Evolutionary conservation across 1,284 basidiomycete genomes (phyloP).

Genomic region (Golubevia sp.): DNA sequence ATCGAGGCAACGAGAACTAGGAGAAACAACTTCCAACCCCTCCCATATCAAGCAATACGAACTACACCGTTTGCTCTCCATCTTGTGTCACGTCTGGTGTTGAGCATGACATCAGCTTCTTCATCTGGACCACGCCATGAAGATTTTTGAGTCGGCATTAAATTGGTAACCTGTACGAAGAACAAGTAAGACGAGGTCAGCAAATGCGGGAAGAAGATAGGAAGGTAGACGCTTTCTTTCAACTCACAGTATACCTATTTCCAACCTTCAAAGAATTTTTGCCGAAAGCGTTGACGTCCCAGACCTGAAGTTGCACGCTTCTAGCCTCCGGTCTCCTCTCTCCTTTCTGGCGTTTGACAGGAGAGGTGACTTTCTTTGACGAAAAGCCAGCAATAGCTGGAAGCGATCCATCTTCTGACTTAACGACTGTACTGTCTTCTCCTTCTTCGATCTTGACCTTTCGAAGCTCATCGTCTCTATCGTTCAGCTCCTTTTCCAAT

Average conservation of each 20-base stretch:
- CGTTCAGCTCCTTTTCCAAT: too few species aligned
- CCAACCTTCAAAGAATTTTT: conserved; percentile 70
- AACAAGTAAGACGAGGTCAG: too few species aligned
- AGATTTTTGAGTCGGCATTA: conserved; percentile 69
- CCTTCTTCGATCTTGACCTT: too few species aligned
- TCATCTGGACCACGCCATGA: conserved; percentile 71
- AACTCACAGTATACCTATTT: conserved; percentile 72
- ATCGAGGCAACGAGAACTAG: too few species aligned
- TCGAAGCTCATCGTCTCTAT: too few species aligned
- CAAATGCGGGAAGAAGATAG: background rate
- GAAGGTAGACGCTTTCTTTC: background rate
- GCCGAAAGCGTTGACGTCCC: conserved; percentile 73
- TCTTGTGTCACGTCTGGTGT: conserved; percentile 69
- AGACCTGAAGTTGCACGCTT: conserved; percentile 77
- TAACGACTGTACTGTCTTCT: too few species aligned
- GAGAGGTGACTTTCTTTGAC: too few species aligned
- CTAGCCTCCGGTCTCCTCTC: conserved; percentile 64
- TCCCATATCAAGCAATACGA: too few species aligned
- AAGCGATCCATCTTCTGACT: too few species aligned
- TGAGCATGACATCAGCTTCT: conserved; percentile 70
- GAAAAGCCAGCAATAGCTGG: too few species aligned
- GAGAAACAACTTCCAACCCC: too few species aligned
- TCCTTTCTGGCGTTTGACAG: conserved; percentile 37
- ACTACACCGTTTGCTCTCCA: conserved; percentile 62
- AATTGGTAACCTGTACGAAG: conserved; percentile 68